Evolutionary conservation across 768 basidiomycete genomes (phyloP).

Genomic region (Nidularia sp.): DNA sequence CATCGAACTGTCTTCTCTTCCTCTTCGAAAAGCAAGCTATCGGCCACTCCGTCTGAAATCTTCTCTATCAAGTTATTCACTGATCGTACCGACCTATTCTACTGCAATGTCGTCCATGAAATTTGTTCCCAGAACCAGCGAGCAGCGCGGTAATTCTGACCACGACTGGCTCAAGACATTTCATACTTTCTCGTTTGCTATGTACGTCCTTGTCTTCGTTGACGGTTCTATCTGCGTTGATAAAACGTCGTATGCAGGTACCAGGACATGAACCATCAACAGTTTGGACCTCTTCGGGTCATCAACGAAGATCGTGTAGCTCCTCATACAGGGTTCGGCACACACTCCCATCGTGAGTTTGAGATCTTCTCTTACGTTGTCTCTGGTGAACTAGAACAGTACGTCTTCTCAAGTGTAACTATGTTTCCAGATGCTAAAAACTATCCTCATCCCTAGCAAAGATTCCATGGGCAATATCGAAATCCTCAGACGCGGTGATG

Average conservation of each 20-base stretch:
- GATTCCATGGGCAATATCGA: slow-evolving; percentile 93
- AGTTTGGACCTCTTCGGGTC: slow-evolving; percentile 76
- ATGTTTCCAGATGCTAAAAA: too few relatives aligned
- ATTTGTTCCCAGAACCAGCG: slow-evolving; percentile 50
- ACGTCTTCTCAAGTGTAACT: slow-evolving; percentile 16
- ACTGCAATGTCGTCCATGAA: slow-evolving; percentile 18
- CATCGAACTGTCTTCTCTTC: too few relatives aligned
- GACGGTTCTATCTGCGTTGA: slow-evolving; percentile 8
- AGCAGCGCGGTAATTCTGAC: slow-evolving; percentile 71
- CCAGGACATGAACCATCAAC: slow-evolving; percentile 48
- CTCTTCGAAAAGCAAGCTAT: too few relatives aligned
- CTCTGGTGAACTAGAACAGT: slow-evolving; percentile 79
- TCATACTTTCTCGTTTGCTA: slow-evolving; percentile 78
- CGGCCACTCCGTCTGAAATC: too few relatives aligned
- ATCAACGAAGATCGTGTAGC: slow-evolving; percentile 93
- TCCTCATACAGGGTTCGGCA: slow-evolving; percentile 76
- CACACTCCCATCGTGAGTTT: slow-evolving; percentile 78
- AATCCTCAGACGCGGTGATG: slow-evolving; percentile 80
- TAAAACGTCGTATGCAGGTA: slow-evolving; percentile 38
- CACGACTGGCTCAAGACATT: slow-evolving; percentile 88
- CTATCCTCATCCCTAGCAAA: slow-evolving; percentile 39
- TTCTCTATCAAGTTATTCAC: not conserved
- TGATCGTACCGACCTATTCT: not conserved
- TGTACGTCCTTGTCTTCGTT: slow-evolving; percentile 33
- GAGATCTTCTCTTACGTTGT: slow-evolving; percentile 93